Evolutionary conservation across 2,329 filamentous ascomycete species (phyloP).

Genomic region (Colletotrichum sp.): DNA sequence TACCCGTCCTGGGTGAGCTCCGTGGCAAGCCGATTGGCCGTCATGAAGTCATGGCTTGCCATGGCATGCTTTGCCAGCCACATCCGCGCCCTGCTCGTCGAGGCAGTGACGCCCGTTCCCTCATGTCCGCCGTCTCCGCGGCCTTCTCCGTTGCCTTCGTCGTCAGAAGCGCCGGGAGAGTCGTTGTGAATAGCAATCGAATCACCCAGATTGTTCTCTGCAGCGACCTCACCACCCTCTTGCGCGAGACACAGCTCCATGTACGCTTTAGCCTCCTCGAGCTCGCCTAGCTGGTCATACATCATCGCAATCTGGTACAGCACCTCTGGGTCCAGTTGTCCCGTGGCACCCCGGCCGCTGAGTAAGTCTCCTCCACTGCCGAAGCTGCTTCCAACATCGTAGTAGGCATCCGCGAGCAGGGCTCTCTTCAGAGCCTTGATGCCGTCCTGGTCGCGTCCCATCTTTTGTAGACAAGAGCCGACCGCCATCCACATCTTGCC

Average conservation of each 20-base stretch:
- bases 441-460: conserved; percentile 84
- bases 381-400: conserved; percentile 68
- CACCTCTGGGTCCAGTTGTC: conserved; percentile 85
- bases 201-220: conserved; percentile 47
- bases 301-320: conserved; percentile 88
- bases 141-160: conserved; percentile 32
- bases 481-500: conserved; percentile 99
- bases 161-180: conserved; percentile 45
- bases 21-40: conserved; percentile 81
- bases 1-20: conserved; percentile 96
- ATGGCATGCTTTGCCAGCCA: conserved; percentile 91
- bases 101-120: conserved; percentile 85
- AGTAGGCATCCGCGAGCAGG: conserved; percentile 85
- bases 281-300: conserved; percentile 81
- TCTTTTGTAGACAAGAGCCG: conserved; percentile 88
- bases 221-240: conserved; percentile 67
- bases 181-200: conserved; percentile 62
- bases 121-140: conserved; percentile 38
- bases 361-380: conserved; percentile 50
- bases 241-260: conserved; percentile 97
- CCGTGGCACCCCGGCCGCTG: conserved; percentile 53
- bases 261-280: conserved; percentile 84
- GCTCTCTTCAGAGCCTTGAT: conserved; percentile 96
- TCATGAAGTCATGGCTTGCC: conserved; percentile 73
- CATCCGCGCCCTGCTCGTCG: conserved; percentile 89